Percentiles rank a stretch among this genome's conserved stretches.
Conservation (phyloP, 2,329 filamentous ascomycete species). For the Colletotrichum spinosum region DNA sequence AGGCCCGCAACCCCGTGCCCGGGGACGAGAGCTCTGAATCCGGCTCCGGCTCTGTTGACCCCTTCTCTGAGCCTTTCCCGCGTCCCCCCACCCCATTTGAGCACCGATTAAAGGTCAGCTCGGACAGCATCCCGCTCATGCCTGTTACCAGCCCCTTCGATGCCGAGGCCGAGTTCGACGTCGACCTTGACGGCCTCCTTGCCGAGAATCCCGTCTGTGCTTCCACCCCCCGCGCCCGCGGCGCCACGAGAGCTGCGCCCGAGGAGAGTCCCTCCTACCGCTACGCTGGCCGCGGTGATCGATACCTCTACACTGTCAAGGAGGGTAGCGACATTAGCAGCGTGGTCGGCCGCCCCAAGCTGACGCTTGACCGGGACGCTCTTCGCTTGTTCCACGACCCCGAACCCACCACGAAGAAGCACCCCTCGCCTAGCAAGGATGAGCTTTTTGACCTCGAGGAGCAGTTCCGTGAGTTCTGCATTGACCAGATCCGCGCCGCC, state of each 20-base stretch:
- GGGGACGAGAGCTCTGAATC: conserved; percentile 44
- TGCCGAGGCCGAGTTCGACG: conserved; percentile 52
- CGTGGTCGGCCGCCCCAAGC: conserved; percentile 3
- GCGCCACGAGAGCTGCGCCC: conserved; percentile 4
- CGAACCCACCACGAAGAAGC: conserved; percentile 49
- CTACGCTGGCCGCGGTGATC: conserved; percentile 5
- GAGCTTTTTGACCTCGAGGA: conserved; percentile 52
- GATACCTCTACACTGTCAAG: neutral
- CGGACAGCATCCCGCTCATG: conserved; percentile 20
- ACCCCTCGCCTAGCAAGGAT: conserved; percentile 58
- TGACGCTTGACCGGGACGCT: conserved; percentile 13
- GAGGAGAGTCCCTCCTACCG: conserved; percentile 20
- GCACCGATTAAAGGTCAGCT: conserved; percentile 32
- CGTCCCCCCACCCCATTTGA: conserved; percentile 43
- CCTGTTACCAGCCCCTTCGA: conserved; percentile 45
- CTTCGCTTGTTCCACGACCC: conserved; percentile 16
- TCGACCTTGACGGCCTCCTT: conserved; percentile 53
- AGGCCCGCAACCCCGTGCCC: conserved; percentile 45
- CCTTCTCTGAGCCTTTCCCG: conserved; percentile 42
- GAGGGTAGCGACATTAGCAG: neutral
- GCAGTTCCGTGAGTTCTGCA: conserved; percentile 44
- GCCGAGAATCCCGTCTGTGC: conserved; percentile 49
- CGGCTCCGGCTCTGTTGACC: conserved; percentile 43
- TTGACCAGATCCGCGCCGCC: conserved; percentile 24
- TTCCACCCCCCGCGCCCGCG: conserved; percentile 50